phyloP scores from a whole-genome alignment of 768 basidiomycete genomes.

The Mycena filopes region DNA sequence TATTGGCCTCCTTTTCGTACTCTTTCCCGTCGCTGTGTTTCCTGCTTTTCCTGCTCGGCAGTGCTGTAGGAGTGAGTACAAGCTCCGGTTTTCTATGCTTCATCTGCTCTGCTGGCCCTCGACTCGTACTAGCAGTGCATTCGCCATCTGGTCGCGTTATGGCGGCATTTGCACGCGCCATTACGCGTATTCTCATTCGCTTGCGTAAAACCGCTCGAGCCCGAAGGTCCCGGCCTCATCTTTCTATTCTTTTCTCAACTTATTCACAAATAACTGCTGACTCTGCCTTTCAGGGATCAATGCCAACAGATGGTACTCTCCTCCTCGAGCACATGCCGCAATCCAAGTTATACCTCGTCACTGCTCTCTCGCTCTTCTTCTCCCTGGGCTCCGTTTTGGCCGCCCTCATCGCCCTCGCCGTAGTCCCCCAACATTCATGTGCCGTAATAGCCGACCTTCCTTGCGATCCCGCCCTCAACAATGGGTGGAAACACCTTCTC shows the following conservation, averaged over 20 bases:
- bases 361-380: constrained; percentile 94
- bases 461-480: constrained; percentile 81
- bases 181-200: constrained; percentile 5
- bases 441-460: constrained; percentile 46
- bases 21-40: constrained; percentile 78
- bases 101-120: not conserved
- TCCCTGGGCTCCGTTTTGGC: constrained; percentile 90
- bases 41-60: constrained; percentile 88
- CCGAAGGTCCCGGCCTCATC: not conserved
- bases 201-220: not conserved
- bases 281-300: constrained; percentile 71
- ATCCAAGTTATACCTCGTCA: constrained; percentile 92
- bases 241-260: not conserved
- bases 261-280: not conserved
- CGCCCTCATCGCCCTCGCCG: constrained; percentile 79
- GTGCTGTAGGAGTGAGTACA: constrained; percentile 85
- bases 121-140: too few species aligned
- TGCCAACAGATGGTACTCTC: constrained; percentile 97
- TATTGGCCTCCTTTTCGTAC: constrained; percentile 78
- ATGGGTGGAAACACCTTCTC: constrained; percentile 92
- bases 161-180: constrained; percentile 1
- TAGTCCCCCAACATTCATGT: constrained; percentile 84
- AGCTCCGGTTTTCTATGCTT: not conserved
- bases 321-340: constrained; percentile 93
- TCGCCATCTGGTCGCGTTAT: constrained; percentile 7